phyloP scores from a whole-genome alignment of 2,329 filamentous ascomycete genomes.

The Sporothrix euskadiensis region DNA sequence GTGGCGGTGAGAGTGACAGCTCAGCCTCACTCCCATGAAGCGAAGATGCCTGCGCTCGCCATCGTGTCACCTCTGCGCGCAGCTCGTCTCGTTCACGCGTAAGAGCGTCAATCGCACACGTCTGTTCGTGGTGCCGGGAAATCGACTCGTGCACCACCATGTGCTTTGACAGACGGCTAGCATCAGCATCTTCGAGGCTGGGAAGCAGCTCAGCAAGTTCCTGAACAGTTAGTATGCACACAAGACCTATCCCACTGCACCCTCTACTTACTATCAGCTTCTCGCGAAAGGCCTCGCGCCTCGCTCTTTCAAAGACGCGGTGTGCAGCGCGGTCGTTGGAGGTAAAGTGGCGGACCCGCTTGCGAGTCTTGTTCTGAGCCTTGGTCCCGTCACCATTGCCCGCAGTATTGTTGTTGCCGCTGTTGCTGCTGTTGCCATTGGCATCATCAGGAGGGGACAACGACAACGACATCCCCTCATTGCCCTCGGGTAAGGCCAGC shows the following conservation, averaged over 20 bases:
- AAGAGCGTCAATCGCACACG: neutral
- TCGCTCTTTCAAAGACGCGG: slow-evolving; percentile 26
- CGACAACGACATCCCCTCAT: neutral
- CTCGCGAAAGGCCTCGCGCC: slow-evolving; percentile 29
- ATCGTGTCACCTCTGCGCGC: slow-evolving; percentile 19
- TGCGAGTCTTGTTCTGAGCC: neutral
- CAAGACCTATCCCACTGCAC: neutral
- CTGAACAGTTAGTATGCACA: neutral
- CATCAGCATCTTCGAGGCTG: slow-evolving; percentile 14
- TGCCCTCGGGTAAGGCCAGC: neutral
- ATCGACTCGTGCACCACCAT: slow-evolving; percentile 27
- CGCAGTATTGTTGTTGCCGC: neutral
- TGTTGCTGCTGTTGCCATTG: neutral
- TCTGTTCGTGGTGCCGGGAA: slow-evolving; percentile 24
- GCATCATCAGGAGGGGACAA: neutral
- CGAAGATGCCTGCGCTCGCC: neutral
- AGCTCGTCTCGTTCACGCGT: slow-evolving; percentile 23
- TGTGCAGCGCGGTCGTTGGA: slow-evolving; percentile 27
- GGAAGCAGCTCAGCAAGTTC: slow-evolving; percentile 25
- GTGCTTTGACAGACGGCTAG: slow-evolving; percentile 28
- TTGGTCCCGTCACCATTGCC: neutral
- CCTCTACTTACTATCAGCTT: slow-evolving; percentile 19
- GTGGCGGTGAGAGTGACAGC: neutral
- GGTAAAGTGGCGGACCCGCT: slow-evolving; percentile 27
- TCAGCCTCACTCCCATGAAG: neutral